Evolutionary conservation across 1,139 yeast genomes (phyloP).

Genomic region (Spathaspora sp.): DNA sequence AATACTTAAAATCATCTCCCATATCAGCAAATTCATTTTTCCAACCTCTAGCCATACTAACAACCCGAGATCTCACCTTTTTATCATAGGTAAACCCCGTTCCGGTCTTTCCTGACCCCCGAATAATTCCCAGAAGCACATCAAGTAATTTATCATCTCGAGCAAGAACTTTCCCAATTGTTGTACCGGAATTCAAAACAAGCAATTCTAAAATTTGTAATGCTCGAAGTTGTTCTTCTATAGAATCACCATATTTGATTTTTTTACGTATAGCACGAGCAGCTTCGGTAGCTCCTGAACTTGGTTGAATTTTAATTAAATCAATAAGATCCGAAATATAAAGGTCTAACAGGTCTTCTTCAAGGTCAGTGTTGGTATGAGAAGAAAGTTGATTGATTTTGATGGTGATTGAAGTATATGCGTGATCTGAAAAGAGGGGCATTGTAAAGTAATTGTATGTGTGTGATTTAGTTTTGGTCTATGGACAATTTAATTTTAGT

Average conservation of each 20-base stretch:
- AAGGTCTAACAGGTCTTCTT: slow-evolving; percentile 37
- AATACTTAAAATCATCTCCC: slow-evolving; percentile 48
- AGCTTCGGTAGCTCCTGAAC: slow-evolving; percentile 67
- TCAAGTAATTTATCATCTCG: slow-evolving; percentile 72
- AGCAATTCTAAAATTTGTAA: slow-evolving; percentile 70
- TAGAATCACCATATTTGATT: slow-evolving; percentile 73
- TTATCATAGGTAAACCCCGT: slow-evolving; percentile 41
- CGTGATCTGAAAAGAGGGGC: slow-evolving; percentile 46
- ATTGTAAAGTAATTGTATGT: slow-evolving; percentile 15
- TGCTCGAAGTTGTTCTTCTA: slow-evolving; percentile 62
- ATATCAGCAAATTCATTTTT: slow-evolving; percentile 48
- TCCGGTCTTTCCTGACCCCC: slow-evolving; percentile 37
- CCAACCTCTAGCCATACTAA: slow-evolving; percentile 64
- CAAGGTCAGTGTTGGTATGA: slow-evolving; percentile 32
- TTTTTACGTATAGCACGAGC: slow-evolving; percentile 89
- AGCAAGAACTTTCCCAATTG: slow-evolving; percentile 51
- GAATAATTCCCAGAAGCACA: slow-evolving; percentile 53
- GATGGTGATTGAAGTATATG: slow-evolving; percentile 43
- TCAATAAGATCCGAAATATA: slow-evolving; percentile 39
- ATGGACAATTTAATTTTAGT: too few species aligned
- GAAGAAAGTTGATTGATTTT: slow-evolving; percentile 43
- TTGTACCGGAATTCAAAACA: slow-evolving; percentile 69
- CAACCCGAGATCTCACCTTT: slow-evolving; percentile 46
- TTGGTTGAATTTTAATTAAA: slow-evolving; percentile 38
- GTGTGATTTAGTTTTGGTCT: too few species aligned